Evolutionary conservation across 371 early-diverging fungal species (phyloP).

Genomic region (Apophysomyces variabilis): DNA sequence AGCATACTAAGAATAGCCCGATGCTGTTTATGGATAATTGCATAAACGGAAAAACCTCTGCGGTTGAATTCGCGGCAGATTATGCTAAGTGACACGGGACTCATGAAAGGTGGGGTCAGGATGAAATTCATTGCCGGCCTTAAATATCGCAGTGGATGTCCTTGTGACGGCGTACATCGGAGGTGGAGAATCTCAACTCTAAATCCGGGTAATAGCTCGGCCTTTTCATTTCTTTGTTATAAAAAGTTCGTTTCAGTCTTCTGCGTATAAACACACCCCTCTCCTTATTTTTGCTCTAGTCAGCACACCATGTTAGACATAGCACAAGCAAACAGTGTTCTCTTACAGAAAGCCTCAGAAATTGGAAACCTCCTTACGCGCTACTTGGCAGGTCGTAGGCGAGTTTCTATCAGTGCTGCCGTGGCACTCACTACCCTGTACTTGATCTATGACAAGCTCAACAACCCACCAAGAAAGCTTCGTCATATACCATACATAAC

Average conservation of each 20-base stretch:
- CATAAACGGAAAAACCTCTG: background rate
- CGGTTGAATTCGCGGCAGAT: background rate
- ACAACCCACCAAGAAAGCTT: slow-evolving; percentile 10
- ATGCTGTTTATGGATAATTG: background rate
- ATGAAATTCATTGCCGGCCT: no score
- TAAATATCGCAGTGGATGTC: no score
- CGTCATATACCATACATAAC: slow-evolving; percentile 20
- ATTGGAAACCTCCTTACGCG: background rate
- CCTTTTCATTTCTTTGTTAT: background rate
- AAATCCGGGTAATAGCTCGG: slow-evolving; percentile 10
- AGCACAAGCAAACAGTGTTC: background rate
- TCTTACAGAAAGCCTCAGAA: background rate
- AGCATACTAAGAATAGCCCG: no score
- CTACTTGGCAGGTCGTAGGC: background rate
- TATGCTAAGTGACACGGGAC: no score
- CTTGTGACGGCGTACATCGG: background rate
- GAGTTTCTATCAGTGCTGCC: slow-evolving; percentile 4
- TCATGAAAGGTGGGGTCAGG: no score
- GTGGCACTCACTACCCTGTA: background rate
- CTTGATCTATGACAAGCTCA: slow-evolving; percentile 11
- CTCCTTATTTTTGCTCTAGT: background rate
- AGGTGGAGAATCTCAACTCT: background rate
- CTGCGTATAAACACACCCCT: background rate
- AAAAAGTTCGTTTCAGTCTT: no score
- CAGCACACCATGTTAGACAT: background rate